Conservation (phyloP, 2,329 filamentous ascomycete genomes). For the Xylariales sp. region DNA sequence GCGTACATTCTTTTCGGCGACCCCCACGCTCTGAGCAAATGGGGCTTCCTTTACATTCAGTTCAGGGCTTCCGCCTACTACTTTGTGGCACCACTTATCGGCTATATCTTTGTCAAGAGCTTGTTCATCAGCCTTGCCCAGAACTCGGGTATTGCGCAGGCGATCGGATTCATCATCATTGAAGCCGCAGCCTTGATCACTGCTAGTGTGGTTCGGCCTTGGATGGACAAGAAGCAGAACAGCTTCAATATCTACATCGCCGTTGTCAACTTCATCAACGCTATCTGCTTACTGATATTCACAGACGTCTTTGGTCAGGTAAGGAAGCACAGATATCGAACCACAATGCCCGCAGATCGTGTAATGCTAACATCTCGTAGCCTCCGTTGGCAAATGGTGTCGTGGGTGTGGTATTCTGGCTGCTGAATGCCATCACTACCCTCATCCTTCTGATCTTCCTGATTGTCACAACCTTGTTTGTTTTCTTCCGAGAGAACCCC, state of each 20-base stretch:
- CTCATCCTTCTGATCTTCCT: conserved; percentile 80
- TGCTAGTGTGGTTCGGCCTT: conserved; percentile 78
- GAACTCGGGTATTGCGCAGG: conserved; percentile 65
- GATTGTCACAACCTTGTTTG: conserved; percentile 65
- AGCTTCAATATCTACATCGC: conserved; percentile 93
- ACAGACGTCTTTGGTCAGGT: conserved; percentile 64
- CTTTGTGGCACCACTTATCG: conserved; percentile 77
- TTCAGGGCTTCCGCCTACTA: conserved; percentile 96
- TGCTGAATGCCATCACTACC: conserved; percentile 80
- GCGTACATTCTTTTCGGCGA: conserved; percentile 97
- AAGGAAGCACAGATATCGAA: not conserved
- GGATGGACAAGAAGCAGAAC: conserved; percentile 99
- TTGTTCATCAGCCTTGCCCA: conserved; percentile 86
- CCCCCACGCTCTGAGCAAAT: conserved; percentile 90
- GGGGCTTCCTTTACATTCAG: conserved; percentile 96
- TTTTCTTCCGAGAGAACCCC: conserved; percentile 87
- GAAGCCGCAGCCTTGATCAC: conserved; percentile 75
- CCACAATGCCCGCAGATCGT: not conserved
- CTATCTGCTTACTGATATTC: conserved; percentile 85
- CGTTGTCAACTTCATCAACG: conserved; percentile 85
- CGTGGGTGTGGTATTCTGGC: conserved; percentile 84
- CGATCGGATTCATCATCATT: conserved; percentile 76
- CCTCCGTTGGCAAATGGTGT: conserved; percentile 80
- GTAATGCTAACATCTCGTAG: conserved; percentile 44
- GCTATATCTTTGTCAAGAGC: conserved; percentile 79